Evolutionary conservation across 2,329 filamentous ascomycete genomes (phyloP).

Genomic region (Exophiala sp.): DNA sequence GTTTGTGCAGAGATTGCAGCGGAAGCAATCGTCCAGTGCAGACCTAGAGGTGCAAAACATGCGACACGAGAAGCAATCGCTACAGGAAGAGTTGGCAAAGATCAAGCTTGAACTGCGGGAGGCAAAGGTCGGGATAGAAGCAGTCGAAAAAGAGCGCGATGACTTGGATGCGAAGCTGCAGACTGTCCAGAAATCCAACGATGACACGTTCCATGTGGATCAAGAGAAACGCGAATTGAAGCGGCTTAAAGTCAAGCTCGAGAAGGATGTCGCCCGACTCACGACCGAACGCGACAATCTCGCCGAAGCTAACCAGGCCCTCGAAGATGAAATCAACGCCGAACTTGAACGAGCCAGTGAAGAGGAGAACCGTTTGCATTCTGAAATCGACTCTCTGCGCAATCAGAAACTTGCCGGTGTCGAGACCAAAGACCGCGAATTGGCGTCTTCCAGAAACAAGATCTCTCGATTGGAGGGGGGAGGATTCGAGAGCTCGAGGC

Average conservation of each 20-base stretch:
- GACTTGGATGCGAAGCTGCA: slow-evolving; percentile 58
- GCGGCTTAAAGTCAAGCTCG: slow-evolving; percentile 61
- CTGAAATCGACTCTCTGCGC: slow-evolving; percentile 47
- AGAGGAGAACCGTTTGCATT: slow-evolving; percentile 57
- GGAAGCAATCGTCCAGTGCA: slow-evolving; percentile 53
- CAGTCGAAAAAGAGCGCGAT: slow-evolving; percentile 60
- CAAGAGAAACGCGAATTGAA: slow-evolving; percentile 64
- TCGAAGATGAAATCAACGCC: slow-evolving; percentile 59
- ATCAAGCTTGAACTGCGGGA: slow-evolving; percentile 57
- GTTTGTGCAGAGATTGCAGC: slow-evolving; percentile 52
- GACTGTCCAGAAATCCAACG: slow-evolving; percentile 49
- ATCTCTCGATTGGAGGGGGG: slow-evolving; percentile 59
- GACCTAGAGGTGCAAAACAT: slow-evolving; percentile 53
- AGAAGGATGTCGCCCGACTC: slow-evolving; percentile 60
- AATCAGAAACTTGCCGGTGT: slow-evolving; percentile 44
- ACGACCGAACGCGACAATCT: slow-evolving; percentile 58
- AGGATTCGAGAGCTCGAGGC: slow-evolving; percentile 45
- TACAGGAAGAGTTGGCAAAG: slow-evolving; percentile 59
- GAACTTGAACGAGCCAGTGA: slow-evolving; percentile 60
- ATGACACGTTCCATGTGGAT: slow-evolving; percentile 57
- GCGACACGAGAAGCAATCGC: slow-evolving; percentile 54
- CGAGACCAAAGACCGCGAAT: slow-evolving; percentile 44
- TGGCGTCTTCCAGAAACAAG: slow-evolving; percentile 52
- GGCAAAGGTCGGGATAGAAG: slow-evolving; percentile 51
- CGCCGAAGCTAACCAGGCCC: slow-evolving; percentile 50